A percentile compares a stretch with the other conserved stretches of the same genome.
These are phyloP conservation scores for Moricandia arvensis DNA, from an alignment of 345 rosid genomes.

Conservation along the genomic window DNA sequence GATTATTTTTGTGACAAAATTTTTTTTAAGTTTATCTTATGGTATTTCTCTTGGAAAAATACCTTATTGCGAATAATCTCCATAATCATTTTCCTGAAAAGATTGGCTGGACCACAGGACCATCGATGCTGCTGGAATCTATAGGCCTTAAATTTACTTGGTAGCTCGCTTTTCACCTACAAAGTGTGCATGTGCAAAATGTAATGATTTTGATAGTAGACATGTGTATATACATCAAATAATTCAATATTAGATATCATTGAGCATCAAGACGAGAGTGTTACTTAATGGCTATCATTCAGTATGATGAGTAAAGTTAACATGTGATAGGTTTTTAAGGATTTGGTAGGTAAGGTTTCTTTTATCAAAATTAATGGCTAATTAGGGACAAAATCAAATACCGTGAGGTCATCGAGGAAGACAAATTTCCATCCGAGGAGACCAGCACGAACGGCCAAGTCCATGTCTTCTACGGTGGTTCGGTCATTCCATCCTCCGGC, in stretches of 20 bases:
- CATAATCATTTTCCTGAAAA: constrained; percentile 51
- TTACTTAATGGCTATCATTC: neutral
- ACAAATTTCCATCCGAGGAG: constrained; percentile 97
- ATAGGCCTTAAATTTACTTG: constrained; percentile 51
- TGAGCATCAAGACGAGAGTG: neutral
- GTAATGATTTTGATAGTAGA: neutral
- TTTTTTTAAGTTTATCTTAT: too few species aligned
- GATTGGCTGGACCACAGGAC: constrained; percentile 71
- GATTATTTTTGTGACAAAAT: too few species aligned
- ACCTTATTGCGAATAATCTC: constrained; percentile 56
- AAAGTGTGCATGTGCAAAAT: constrained; percentile 2
- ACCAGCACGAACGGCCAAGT: constrained; percentile 89
- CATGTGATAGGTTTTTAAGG: neutral
- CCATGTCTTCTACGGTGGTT: constrained; percentile 99
- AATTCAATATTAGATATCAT: neutral
- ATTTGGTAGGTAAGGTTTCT: neutral
- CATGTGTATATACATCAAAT: neutral
- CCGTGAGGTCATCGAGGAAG: constrained; percentile 85
- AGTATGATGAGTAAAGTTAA: neutral
- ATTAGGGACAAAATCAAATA: constrained; percentile 19
- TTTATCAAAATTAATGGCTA: neutral
- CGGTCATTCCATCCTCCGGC: constrained; percentile 99
- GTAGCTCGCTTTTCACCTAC: constrained; percentile 61
- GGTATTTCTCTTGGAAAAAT: too few species aligned
- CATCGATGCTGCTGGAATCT: constrained; percentile 62